Percentiles rank a stretch among this genome's conserved stretches.
phyloP scores from a whole-genome alignment of 225 moss, liverwort and hornwort species.

The Anthoceros angustus region DNA sequence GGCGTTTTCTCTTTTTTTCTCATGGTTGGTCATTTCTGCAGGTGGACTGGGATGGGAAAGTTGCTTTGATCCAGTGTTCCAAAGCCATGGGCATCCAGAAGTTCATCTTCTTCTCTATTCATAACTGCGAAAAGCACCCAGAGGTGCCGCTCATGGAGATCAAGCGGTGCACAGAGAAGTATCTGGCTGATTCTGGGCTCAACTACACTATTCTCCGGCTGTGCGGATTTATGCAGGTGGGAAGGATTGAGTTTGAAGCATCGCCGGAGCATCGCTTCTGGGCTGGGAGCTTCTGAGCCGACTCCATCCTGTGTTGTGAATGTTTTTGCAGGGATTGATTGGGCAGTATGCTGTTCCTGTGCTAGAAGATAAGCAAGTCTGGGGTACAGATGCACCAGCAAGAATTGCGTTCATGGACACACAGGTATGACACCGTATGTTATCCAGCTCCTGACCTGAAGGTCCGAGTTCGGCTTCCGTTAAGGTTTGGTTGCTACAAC shows the following conservation, averaged over 20 bases:
- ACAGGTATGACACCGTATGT: no score
- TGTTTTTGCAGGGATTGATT: conserved; percentile 69
- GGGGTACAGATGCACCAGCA: conserved; percentile 91
- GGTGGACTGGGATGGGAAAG: conserved; percentile 96
- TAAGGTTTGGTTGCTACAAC: no score
- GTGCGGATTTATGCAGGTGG: conserved; percentile 90
- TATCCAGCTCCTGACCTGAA: no score
- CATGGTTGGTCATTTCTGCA: conserved; percentile 7
- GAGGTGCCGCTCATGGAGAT: conserved; percentile 93
- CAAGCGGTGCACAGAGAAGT: conserved; percentile 82
- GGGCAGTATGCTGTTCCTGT: conserved; percentile 85
- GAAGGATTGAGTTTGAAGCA: neutral
- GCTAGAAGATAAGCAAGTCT: conserved; percentile 72
- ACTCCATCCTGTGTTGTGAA: no score
- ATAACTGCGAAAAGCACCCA: conserved; percentile 78
- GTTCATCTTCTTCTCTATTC: conserved; percentile 74
- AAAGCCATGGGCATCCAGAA: conserved; percentile 94
- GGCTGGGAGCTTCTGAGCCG: neutral
- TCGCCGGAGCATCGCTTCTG: neutral
- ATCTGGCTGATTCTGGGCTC: conserved; percentile 57
- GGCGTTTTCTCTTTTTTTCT: neutral
- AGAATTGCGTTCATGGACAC: conserved; percentile 90
- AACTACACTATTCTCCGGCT: conserved; percentile 71
- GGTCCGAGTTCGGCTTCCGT: no score
- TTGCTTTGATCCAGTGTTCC: conserved; percentile 79